Conservation (phyloP, 495 filamentous ascomycete genomes). For the Bathelium albidoporum region DNA sequence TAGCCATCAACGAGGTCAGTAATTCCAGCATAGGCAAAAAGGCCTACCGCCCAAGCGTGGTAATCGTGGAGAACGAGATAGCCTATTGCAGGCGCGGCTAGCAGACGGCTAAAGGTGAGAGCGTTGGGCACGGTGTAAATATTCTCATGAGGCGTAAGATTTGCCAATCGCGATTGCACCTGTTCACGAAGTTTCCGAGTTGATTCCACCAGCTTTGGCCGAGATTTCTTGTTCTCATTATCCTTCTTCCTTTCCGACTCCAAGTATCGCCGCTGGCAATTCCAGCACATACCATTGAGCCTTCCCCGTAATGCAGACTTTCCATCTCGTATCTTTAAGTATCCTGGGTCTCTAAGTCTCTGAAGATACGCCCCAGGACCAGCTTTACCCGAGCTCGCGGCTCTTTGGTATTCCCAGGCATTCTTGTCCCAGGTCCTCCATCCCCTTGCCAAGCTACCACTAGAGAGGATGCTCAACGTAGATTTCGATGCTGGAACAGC, state of each 20-base stretch:
- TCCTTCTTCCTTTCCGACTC: background rate
- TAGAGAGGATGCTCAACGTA: background rate
- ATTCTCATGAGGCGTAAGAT: conserved; percentile 64
- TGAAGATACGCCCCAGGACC: background rate
- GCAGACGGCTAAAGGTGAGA: conserved; percentile 75
- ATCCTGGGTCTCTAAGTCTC: background rate
- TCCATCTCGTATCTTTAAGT: background rate
- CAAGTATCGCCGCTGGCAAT: background rate
- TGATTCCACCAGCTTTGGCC: conserved; percentile 12
- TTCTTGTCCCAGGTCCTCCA: background rate
- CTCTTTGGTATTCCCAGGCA: background rate
- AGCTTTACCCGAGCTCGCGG: background rate
- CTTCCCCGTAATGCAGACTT: background rate
- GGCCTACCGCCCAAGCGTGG: conserved; percentile 61
- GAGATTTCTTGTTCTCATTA: background rate
- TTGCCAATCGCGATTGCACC: conserved; percentile 38
- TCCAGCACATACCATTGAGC: background rate
- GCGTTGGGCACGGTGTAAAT: conserved; percentile 93
- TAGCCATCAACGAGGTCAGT: conserved; percentile 89
- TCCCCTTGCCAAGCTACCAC: background rate
- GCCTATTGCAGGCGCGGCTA: conserved; percentile 76
- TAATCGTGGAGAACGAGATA: conserved; percentile 81
- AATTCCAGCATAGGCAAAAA: conserved; percentile 85
- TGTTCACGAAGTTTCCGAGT: conserved; percentile 20
- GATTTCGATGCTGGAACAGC: background rate